A percentile compares a stretch with the other conserved stretches of the same genome.
phyloP scores from a whole-genome alignment of 176 grass and related monocot genomes.

The Oryza glumipatula region DNA sequence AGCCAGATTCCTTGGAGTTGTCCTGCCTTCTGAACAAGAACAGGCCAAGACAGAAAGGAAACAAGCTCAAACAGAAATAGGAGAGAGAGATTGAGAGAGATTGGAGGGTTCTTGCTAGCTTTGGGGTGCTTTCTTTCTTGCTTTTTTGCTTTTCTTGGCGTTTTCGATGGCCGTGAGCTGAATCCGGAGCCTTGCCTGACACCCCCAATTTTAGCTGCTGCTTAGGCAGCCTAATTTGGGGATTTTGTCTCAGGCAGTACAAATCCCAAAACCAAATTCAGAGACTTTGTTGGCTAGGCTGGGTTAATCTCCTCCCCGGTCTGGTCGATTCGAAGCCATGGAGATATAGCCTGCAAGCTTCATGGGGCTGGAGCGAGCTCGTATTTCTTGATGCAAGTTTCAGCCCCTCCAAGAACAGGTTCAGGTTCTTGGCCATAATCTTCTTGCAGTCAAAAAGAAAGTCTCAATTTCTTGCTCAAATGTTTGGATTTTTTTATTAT shows the following conservation, averaged over 20 bases:
- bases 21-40: conserved; percentile 33
- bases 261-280: neutral
- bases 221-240: neutral
- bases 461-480: neutral
- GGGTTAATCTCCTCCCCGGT: conserved; percentile 14
- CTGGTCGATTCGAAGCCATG: conserved; percentile 29
- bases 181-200: conserved; percentile 36
- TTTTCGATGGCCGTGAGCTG: conserved; percentile 43
- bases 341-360: conserved; percentile 32
- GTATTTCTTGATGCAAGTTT: conserved; percentile 40
- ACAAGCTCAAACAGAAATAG: conserved; percentile 10
- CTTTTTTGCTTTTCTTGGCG: neutral
- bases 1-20: conserved; percentile 21
- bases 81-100: neutral
- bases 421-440: conserved; percentile 23
- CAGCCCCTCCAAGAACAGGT: conserved; percentile 29
- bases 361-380: conserved; percentile 39
- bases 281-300: conserved; percentile 16
- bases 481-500: conserved; percentile 29
- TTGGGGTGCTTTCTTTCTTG: conserved; percentile 44
- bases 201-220: conserved; percentile 38
- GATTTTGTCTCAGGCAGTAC: neutral
- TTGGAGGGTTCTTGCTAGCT: neutral
- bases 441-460: neutral
- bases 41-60: conserved; percentile 35